A percentile compares a stretch with the other conserved stretches of the same genome.
Evolutionary conservation across 2,329 filamentous ascomycete genomes (phyloP).

Genomic region (Akanthomyces lecanii): DNA sequence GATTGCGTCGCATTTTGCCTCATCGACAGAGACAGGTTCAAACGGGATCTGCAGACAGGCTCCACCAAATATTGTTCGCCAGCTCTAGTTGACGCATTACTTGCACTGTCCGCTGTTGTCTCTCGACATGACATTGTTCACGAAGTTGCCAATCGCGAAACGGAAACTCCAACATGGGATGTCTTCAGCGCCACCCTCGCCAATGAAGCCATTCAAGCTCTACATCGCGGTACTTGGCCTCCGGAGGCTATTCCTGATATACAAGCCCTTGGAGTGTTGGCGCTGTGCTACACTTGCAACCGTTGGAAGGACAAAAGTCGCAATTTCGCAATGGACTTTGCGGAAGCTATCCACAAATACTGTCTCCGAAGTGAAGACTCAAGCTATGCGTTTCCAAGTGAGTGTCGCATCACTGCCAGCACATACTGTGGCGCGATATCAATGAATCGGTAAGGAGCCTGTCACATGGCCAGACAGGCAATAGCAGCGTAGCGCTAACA

Average conservation of each 20-base stretch:
- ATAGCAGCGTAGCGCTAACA: background rate
- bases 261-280: constrained; percentile 6
- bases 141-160: background rate
- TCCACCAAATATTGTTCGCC: background rate
- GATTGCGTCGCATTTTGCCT: constrained; percentile 6
- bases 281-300: background rate
- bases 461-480: no score
- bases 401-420: background rate
- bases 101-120: background rate
- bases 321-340: background rate
- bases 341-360: background rate
- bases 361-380: background rate
- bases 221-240: background rate
- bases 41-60: background rate
- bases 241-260: background rate
- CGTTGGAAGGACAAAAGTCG: background rate
- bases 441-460: background rate
- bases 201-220: background rate
- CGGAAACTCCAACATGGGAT: background rate
- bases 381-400: background rate
- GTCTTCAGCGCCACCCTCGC: background rate
- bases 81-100: background rate
- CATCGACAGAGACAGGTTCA: background rate
- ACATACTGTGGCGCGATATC: constrained; percentile 12
- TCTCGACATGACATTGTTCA: background rate